These are phyloP conservation scores for Phytophthora palmivora DNA, from an alignment of 352 stramenopile species.

Conservation along the genomic window DNA sequence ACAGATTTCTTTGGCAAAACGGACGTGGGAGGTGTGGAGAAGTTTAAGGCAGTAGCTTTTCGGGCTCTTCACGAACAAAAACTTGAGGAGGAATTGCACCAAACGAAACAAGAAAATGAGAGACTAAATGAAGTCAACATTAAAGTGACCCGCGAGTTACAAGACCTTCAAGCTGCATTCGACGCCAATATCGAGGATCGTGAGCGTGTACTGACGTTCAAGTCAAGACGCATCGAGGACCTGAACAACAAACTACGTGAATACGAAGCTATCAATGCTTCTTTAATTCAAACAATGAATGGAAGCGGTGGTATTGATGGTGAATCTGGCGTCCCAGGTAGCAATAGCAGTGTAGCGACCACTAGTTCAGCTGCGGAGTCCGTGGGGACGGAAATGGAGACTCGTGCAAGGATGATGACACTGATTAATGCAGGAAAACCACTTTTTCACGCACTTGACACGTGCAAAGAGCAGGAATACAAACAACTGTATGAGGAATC, in stretches of 20 bases:
- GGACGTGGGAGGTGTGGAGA: constrained; percentile 56
- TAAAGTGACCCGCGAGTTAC: constrained; percentile 40
- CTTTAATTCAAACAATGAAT: constrained; percentile 57
- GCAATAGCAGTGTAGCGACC: constrained; percentile 12
- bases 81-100: constrained; percentile 61
- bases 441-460: constrained; percentile 63
- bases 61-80: constrained; percentile 75
- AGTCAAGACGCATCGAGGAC: constrained; percentile 72
- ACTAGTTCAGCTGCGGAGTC: constrained; percentile 9
- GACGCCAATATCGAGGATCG: constrained; percentile 69
- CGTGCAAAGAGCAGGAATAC: constrained; percentile 67
- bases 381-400: constrained; percentile 14
- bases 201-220: constrained; percentile 70
- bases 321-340: constrained; percentile 9
- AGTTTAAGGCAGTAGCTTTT: constrained; percentile 71
- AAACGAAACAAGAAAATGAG: constrained; percentile 52
- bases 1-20: constrained; percentile 65
- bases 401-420: constrained; percentile 44
- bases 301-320: constrained; percentile 19
- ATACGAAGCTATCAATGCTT: constrained; percentile 58
- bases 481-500: constrained; percentile 57
- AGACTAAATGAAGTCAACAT: constrained; percentile 44
- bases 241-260: constrained; percentile 57
- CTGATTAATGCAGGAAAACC: constrained; percentile 47
- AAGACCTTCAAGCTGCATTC: constrained; percentile 52